Evolutionary conservation across 2,329 filamentous ascomycete species (phyloP).

Genomic region (Botrytis galanthina): DNA sequence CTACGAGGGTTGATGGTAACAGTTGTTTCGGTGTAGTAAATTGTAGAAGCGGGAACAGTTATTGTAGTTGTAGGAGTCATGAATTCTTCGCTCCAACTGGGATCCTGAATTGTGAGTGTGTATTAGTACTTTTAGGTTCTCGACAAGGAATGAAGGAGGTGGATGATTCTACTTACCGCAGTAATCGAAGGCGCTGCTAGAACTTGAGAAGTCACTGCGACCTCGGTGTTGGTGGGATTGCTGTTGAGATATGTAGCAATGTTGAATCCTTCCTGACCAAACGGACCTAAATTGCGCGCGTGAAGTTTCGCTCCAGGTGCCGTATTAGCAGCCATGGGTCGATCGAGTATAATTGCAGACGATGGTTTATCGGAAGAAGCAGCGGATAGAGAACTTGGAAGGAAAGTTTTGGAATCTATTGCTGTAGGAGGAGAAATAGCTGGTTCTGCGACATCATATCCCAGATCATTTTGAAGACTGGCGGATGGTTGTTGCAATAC

Average conservation of each 20-base stretch:
- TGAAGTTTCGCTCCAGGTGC: no score
- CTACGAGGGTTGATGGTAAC: not conserved
- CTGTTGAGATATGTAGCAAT: not conserved
- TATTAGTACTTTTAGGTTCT: not conserved
- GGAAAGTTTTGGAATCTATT: not conserved
- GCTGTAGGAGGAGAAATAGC: not conserved
- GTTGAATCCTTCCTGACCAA: not conserved
- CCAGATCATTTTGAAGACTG: not conserved
- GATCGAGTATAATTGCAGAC: not conserved
- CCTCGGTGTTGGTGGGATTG: no score
- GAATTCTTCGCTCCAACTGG: not conserved
- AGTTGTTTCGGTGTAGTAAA: not conserved
- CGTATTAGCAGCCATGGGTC: fast-evolving
- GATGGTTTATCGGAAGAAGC: not conserved
- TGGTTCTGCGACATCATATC: not conserved
- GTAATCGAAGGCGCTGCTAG: not conserved
- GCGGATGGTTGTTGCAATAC: not conserved
- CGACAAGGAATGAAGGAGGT: not conserved
- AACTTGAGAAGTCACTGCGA: not conserved
- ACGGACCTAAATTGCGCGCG: not conserved
- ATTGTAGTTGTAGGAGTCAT: not conserved
- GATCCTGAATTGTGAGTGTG: not conserved
- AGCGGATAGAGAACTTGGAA: not conserved
- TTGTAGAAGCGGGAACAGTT: not conserved
- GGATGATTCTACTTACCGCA: not conserved